These are phyloP conservation scores for Ehretia macrophylla DNA, from an alignment of 257 asterid genomes.

Conservation along the genomic window DNA sequence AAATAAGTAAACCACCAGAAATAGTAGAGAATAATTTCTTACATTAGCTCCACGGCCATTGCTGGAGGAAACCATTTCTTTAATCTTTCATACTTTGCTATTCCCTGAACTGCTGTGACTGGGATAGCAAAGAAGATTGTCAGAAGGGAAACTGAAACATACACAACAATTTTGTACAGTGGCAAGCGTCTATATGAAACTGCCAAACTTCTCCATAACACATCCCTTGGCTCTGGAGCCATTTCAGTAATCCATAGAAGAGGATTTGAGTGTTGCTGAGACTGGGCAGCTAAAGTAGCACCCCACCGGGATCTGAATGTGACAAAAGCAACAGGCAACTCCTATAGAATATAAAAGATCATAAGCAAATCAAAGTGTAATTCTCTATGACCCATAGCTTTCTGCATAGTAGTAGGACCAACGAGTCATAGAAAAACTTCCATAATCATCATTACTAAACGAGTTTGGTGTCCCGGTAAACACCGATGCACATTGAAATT, in stretches of 20 bases:
- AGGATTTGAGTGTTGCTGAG: slow-evolving; percentile 86
- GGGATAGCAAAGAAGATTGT: slow-evolving; percentile 92
- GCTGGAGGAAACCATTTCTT: slow-evolving; percentile 96
- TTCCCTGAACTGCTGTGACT: slow-evolving; percentile 90
- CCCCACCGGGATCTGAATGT: slow-evolving; percentile 91
- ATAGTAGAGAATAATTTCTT: slow-evolving; percentile 26
- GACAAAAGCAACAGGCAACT: slow-evolving; percentile 84
- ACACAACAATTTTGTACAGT: slow-evolving; percentile 49
- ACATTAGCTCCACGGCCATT: slow-evolving; percentile 84
- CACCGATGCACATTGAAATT: too few relatives aligned
- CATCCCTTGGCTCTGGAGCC: slow-evolving; percentile 97
- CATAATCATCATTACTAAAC: too few relatives aligned
- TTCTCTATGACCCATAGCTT: not conserved
- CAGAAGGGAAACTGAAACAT: slow-evolving; percentile 54
- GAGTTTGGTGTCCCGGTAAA: too few relatives aligned
- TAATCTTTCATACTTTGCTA: slow-evolving; percentile 70
- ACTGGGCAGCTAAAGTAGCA: slow-evolving; percentile 90
- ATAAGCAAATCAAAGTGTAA: slow-evolving; percentile 1
- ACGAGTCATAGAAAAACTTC: not conserved
- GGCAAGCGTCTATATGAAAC: slow-evolving; percentile 54
- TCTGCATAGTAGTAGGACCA: too few relatives aligned
- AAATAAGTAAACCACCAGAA: slow-evolving; percentile 1
- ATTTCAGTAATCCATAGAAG: slow-evolving; percentile 77
- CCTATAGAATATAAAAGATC: slow-evolving; percentile 27
- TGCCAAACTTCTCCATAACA: slow-evolving; percentile 72